Evolutionary conservation across 225 moss, liverwort and hornwort genomes (phyloP).

Genomic region (Physcomitrium patens): DNA sequence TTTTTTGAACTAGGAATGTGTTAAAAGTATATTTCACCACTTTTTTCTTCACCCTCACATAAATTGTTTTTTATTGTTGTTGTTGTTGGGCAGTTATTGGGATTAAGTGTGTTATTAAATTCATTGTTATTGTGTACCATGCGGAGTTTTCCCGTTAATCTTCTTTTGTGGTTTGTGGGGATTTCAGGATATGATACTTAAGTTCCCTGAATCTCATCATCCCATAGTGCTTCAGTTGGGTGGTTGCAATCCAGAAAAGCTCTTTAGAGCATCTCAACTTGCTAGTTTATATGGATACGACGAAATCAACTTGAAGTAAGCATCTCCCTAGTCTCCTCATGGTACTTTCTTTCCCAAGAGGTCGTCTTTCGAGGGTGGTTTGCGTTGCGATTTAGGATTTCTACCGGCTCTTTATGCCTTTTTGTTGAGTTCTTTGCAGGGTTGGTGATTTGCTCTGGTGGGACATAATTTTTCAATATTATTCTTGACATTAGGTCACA

Average conservation of each 20-base stretch:
- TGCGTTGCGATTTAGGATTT: conserved; percentile 9
- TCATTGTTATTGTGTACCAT: conserved; percentile 15
- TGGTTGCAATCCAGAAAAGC: conserved; percentile 79
- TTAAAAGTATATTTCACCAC: background rate
- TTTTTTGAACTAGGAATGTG: conserved; percentile 8
- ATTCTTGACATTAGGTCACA: conserved; percentile 16
- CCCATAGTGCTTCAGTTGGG: conserved; percentile 96
- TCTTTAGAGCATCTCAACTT: conserved; percentile 82
- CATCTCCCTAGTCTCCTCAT: conserved; percentile 10
- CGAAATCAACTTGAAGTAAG: conserved; percentile 92
- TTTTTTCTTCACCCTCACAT: background rate
- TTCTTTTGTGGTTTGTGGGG: conserved; percentile 23
- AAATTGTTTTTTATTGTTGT: background rate
- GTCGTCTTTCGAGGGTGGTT: background rate
- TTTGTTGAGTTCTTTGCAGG: background rate
- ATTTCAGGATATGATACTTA: conserved; percentile 80
- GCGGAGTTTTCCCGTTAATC: conserved; percentile 11
- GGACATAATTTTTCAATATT: conserved; percentile 1
- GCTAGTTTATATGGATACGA: conserved; percentile 85
- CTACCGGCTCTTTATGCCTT: background rate
- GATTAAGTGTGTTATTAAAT: conserved; percentile 2
- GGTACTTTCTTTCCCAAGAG: conserved; percentile 6
- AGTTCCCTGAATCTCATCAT: conserved; percentile 85
- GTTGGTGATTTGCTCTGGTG: conserved; percentile 16
- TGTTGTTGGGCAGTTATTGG: background rate